A percentile compares a stretch with the other conserved stretches of the same genome.
phyloP scores from a whole-genome alignment of 2,329 filamentous ascomycete species.

The Zelopaecilomyces penicillatus region DNA sequence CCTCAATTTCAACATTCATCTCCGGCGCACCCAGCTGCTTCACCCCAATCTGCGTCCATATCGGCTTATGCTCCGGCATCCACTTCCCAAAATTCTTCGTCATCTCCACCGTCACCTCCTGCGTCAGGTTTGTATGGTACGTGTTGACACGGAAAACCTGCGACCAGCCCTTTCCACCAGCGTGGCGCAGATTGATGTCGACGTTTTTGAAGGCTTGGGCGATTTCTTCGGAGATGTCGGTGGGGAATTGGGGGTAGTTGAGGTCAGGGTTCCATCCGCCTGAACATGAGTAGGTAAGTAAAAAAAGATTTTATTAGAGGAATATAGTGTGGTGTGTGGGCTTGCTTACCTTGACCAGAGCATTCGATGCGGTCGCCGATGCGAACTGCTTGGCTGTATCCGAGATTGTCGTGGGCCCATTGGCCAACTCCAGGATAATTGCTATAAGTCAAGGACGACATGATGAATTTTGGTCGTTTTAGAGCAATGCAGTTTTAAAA shows the following conservation, averaged over 20 bases:
- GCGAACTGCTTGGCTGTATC: slow-evolving; percentile 41
- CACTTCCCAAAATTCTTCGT: slow-evolving; percentile 30
- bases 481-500: too few species aligned
- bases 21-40: slow-evolving; percentile 32
- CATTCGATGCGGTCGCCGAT: slow-evolving; percentile 39
- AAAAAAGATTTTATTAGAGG: too few species aligned
- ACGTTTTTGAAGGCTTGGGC: slow-evolving; percentile 49
- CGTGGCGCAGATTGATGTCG: slow-evolving; percentile 40
- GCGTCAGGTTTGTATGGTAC: slow-evolving; percentile 33
- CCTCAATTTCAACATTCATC: slow-evolving; percentile 51
- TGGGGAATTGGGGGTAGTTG: slow-evolving; percentile 21
- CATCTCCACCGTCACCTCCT: slow-evolving; percentile 30
- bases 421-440: slow-evolving; percentile 22
- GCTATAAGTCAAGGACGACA: slow-evolving; percentile 23
- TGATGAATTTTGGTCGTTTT: slow-evolving; percentile 6
- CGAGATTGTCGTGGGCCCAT: slow-evolving; percentile 20
- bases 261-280: slow-evolving; percentile 21
- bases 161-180: slow-evolving; percentile 47
- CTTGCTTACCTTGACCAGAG: slow-evolving; percentile 34
- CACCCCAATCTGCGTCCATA: slow-evolving; percentile 46
- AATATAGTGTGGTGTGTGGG: slow-evolving; percentile 29
- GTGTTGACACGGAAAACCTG: slow-evolving; percentile 42
- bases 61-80: slow-evolving; percentile 40
- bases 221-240: slow-evolving; percentile 35
- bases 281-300: slow-evolving; percentile 3